Base-by-base conservation (phyloP, 1,284 basidiomycete genomes). In the Austropuccinia psidii region DNA sequence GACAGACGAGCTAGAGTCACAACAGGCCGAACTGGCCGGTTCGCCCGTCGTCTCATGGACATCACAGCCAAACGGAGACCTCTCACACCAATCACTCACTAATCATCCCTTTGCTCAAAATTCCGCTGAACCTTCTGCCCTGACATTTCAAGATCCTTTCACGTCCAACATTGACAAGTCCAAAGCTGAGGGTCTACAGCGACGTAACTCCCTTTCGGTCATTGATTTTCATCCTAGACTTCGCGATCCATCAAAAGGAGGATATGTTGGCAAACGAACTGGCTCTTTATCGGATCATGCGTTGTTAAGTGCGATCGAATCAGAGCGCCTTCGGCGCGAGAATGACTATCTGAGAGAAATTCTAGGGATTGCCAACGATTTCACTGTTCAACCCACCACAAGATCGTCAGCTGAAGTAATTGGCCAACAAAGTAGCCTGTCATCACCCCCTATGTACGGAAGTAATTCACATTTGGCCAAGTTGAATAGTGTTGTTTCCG, bases 251-350 rank as follows among this genome's bases (percentile, higher is more conserved):
- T 55, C 70, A 7, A 27, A 50, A 43, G 70, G 70, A 2, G 70
- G 70, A 5, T 73, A 62, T 41, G 70, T 73, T 3, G 70, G 70
- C 2, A 66, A 39, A 27, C 41, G 57, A 37, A 72, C 64, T 49
- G 39, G 72, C 24, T 77, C 75, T 1, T 75, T 76, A 54, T 83
- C 84, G 27, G 91, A 95, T 81, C 93, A 92, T 90, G 87, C 89
- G 0, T 76, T 88, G 74, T 90, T 92, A 80, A 85, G 93, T 74
- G 93, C 95, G 80, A 83, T 83, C 77, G 91, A 95, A 82, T 89
- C 94, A 74, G 78, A 85, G 41, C 85, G 91, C 45, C 82, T 97
- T 43, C 87, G 89, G 79, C 83, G 83, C 70, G 93, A 95, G 82
- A 97, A 97, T 79, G 85, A 86, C 52, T 84, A 87, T 73, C 83